Conservation (phyloP, 2,329 filamentous ascomycete genomes). For the Helotiales sp. region DNA sequence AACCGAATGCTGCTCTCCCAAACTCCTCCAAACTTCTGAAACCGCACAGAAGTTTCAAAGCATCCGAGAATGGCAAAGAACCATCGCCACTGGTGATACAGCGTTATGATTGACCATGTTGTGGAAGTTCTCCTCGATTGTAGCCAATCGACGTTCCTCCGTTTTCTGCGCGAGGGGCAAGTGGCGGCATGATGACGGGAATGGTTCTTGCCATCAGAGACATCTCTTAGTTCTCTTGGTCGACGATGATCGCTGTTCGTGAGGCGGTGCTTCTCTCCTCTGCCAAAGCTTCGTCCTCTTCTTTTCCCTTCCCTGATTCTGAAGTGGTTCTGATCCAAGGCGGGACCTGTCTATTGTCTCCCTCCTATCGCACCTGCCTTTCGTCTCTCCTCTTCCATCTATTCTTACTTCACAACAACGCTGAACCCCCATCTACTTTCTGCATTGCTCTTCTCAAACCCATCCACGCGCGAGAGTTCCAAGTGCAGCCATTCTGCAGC, state of each 20-base stretch:
- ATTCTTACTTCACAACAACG: neutral
- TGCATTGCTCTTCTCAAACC: slow-evolving; percentile 11
- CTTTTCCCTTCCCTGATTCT: neutral
- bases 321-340: slow-evolving; percentile 4
- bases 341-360: neutral
- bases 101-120: slow-evolving; percentile 13
- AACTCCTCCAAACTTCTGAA: slow-evolving; percentile 17
- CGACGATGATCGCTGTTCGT: neutral
- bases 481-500: slow-evolving; percentile 6
- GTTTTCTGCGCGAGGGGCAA: neutral
- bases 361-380: slow-evolving; percentile 7
- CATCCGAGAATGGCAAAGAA: slow-evolving; percentile 4
- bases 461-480: neutral
- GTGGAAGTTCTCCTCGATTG: neutral
- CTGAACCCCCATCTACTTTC: neutral
- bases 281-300: neutral
- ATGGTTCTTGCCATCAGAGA: neutral
- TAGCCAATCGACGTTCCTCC: neutral
- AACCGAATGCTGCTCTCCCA: neutral
- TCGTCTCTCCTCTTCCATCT: neutral
- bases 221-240: slow-evolving; percentile 2
- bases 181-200: neutral
- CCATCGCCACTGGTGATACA: neutral
- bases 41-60: slow-evolving; percentile 27
- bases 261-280: slow-evolving; percentile 2